Evolutionary conservation across 805 yeast species (phyloP).

Genomic region (Candida suzukii): DNA sequence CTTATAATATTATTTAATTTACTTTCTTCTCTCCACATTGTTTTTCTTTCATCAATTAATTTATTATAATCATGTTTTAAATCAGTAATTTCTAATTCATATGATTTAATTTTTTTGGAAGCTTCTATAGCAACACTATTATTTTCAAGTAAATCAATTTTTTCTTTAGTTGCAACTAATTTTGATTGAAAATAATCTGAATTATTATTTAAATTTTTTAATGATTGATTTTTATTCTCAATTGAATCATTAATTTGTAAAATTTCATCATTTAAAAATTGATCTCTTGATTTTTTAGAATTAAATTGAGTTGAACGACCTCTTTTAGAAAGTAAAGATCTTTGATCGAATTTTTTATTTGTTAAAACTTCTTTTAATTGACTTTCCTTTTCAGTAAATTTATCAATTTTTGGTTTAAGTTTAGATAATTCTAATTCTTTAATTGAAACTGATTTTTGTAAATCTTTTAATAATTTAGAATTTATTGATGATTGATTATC

Average conservation of each 20-base stretch:
- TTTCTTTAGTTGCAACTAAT: constrained; percentile 25
- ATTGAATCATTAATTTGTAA: constrained; percentile 19
- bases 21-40: constrained; percentile 74
- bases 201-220: background rate
- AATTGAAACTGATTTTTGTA: constrained; percentile 21
- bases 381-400: constrained; percentile 33
- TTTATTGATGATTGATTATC: constrained; percentile 23
- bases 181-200: constrained; percentile 23
- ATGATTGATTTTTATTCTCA: constrained; percentile 7
- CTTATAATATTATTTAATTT: constrained; percentile 50
- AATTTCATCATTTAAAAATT: constrained; percentile 57
- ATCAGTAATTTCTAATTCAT: constrained; percentile 19
- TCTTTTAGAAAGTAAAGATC: constrained; percentile 60
- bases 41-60: constrained; percentile 61
- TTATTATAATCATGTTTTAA: constrained; percentile 34
- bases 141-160: constrained; percentile 21
- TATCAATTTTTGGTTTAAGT: constrained; percentile 34
- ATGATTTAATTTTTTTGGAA: constrained; percentile 23
- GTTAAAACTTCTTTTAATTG: constrained; percentile 31
- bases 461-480: constrained; percentile 12
- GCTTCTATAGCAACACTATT: background rate
- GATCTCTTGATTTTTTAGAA: constrained; percentile 51
- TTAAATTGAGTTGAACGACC: constrained; percentile 59
- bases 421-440: constrained; percentile 31
- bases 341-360: constrained; percentile 43